These are phyloP conservation scores for Ceratobasidium sp. DNA, from an alignment of 1,284 basidiomycete species.

Conservation along the genomic window DNA sequence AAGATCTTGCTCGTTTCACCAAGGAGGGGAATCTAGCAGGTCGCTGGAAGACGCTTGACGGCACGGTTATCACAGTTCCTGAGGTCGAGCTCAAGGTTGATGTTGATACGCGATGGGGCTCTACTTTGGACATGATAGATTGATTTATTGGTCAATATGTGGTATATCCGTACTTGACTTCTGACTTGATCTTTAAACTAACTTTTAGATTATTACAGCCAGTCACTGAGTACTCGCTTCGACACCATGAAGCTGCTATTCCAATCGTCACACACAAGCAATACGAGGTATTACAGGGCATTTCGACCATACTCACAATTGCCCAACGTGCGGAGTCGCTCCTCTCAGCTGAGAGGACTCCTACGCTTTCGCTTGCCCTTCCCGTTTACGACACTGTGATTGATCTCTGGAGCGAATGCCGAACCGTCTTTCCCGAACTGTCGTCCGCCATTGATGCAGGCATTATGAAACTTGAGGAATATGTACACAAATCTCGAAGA, in stretches of 20 bases:
- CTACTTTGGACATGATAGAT: slow-evolving; percentile 17
- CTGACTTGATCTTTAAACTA: too few relatives aligned
- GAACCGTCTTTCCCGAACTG: background rate
- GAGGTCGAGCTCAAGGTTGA: slow-evolving; percentile 18
- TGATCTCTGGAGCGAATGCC: background rate
- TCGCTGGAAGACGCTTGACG: background rate
- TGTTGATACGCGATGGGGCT: slow-evolving; percentile 29
- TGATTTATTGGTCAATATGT: slow-evolving; percentile 25
- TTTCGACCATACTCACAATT: background rate
- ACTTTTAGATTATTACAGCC: too few relatives aligned
- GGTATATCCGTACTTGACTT: background rate
- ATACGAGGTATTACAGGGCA: slow-evolving; percentile 20
- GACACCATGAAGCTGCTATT: background rate
- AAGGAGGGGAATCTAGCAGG: background rate
- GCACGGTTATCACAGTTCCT: background rate
- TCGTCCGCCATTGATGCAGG: background rate
- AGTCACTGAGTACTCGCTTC: background rate
- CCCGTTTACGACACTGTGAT: slow-evolving; percentile 32
- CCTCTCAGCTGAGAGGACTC: slow-evolving; percentile 33
- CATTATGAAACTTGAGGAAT: slow-evolving; percentile 2
- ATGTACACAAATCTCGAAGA: background rate
- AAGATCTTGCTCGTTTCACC: background rate
- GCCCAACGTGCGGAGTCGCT: slow-evolving; percentile 23
- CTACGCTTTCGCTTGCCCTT: slow-evolving; percentile 31
- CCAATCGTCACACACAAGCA: slow-evolving; percentile 13